phyloP scores from a whole-genome alignment of 2,329 filamentous ascomycete genomes.

The Dothideomycetidae sp. region DNA sequence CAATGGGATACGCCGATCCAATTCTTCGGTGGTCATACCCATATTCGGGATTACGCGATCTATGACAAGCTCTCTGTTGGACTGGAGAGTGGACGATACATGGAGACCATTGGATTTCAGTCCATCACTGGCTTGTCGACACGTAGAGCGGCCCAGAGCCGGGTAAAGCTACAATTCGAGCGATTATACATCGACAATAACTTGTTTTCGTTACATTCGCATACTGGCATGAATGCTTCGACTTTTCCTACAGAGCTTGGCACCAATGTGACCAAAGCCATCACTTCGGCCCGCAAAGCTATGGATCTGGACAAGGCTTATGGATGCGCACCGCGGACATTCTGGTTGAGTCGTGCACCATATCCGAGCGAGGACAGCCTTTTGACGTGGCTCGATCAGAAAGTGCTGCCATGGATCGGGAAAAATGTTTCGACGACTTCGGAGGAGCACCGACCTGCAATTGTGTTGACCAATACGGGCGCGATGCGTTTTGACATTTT shows the following conservation, averaged over 20 bases:
- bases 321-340: slow-evolving; percentile 68
- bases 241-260: slow-evolving; percentile 68
- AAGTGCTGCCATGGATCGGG: slow-evolving; percentile 55
- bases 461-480: slow-evolving; percentile 78
- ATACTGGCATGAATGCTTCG: slow-evolving; percentile 55
- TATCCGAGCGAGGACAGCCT: slow-evolving; percentile 64
- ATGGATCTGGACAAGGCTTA: slow-evolving; percentile 59
- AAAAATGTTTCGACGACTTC: slow-evolving; percentile 24
- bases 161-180: slow-evolving; percentile 40
- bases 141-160: slow-evolving; percentile 18
- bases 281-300: slow-evolving; percentile 52
- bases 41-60: slow-evolving; percentile 69
- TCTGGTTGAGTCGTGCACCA: slow-evolving; percentile 68
- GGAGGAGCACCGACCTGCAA: slow-evolving; percentile 42
- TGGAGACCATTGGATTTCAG: slow-evolving; percentile 92
- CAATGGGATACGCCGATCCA: slow-evolving; percentile 76
- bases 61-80: slow-evolving; percentile 69
- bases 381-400: slow-evolving; percentile 62
- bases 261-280: slow-evolving; percentile 54
- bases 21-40: slow-evolving; percentile 82
- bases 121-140: slow-evolving; percentile 54
- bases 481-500: slow-evolving; percentile 93
- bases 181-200: slow-evolving; percentile 92
- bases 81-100: slow-evolving; percentile 76
- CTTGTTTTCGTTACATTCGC: slow-evolving; percentile 66